These are phyloP conservation scores for Zygnema circumcarinatum DNA, from an alignment of 139 green algal genomes.

Conservation along the genomic window DNA sequence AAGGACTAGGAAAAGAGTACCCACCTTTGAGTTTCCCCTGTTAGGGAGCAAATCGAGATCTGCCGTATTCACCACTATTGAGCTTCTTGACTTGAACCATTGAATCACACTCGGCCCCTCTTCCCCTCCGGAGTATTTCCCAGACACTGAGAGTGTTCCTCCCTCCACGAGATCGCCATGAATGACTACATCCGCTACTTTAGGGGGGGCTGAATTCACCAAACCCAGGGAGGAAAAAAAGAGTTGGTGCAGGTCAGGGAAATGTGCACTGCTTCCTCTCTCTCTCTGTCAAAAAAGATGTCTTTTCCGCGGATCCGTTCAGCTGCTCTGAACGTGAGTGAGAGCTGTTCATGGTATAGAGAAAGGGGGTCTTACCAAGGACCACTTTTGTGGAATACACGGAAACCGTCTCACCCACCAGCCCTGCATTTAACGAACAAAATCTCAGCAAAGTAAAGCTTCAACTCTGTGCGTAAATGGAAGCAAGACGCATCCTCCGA, in stretches of 20 bases:
- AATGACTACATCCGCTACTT: constrained; percentile 8
- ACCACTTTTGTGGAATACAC: background rate
- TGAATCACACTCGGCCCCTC: constrained; percentile 31
- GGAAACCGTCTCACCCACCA: background rate
- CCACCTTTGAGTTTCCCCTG: background rate
- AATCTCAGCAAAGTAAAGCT: no score
- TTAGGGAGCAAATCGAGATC: background rate
- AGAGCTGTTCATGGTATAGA: no score
- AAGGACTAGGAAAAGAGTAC: no score
- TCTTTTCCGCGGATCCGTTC: no score
- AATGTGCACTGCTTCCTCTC: no score
- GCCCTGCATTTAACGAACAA: background rate
- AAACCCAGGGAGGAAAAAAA: background rate
- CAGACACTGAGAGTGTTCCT: constrained; percentile 17
- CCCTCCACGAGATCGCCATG: constrained; percentile 25
- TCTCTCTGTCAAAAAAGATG: no score
- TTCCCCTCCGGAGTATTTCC: constrained; percentile 18
- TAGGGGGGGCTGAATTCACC: constrained; percentile 21
- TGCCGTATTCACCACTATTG: background rate
- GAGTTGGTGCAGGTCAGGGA: no score
- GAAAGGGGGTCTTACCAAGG: background rate
- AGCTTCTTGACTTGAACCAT: constrained; percentile 32
- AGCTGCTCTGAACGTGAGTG: no score
- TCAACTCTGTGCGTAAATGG: no score
- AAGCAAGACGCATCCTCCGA: no score